Evolutionary conservation across 2,329 filamentous ascomycete species (phyloP).

Genomic region (Talaromyces sp.): DNA sequence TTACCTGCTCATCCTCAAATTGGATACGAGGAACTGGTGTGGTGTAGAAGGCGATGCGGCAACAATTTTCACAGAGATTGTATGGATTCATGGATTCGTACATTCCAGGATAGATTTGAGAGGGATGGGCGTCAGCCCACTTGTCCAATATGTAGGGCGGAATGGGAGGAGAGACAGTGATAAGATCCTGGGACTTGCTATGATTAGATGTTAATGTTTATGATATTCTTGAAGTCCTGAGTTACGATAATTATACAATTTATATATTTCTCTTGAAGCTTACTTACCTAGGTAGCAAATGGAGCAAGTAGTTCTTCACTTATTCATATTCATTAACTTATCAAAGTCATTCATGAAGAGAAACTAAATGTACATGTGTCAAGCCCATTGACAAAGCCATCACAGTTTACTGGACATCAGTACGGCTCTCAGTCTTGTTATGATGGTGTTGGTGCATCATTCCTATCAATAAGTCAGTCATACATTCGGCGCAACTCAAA

Average conservation of each 20-base stretch:
- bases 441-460: slow-evolving; percentile 10
- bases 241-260: neutral
- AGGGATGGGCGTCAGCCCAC: neutral
- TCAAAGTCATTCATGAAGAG: neutral
- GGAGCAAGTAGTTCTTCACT: neutral
- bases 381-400: neutral
- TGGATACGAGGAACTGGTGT: neutral
- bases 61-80: slow-evolving; percentile 17
- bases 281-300: no score
- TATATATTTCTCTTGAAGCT: neutral
- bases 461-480: neutral
- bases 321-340: neutral
- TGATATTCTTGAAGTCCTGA: neutral
- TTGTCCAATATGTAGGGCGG: slow-evolving; percentile 17
- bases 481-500: no score
- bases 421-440: slow-evolving; percentile 2
- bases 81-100: slow-evolving; percentile 9
- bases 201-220: neutral
- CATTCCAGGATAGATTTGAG: neutral
- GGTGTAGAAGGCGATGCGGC: slow-evolving; percentile 16
- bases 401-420: neutral
- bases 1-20: neutral
- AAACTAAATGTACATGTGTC: neutral
- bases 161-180: slow-evolving; percentile 3
- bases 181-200: neutral